Evolutionary conservation across 805 yeast species (phyloP).

Genomic region (Myxozyma mucilagina): DNA sequence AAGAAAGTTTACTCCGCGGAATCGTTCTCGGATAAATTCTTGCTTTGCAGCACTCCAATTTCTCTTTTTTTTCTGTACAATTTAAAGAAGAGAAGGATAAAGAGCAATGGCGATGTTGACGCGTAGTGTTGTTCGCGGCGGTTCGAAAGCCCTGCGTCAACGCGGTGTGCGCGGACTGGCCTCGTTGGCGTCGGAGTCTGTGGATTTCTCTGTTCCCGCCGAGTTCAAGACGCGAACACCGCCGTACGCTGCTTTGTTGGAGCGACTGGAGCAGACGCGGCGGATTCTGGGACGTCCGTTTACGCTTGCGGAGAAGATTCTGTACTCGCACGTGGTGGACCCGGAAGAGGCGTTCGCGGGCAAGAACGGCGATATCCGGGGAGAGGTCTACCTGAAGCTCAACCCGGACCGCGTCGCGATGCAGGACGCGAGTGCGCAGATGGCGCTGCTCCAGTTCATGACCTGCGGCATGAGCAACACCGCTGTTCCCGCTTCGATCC

Average conservation of each 20-base stretch:
- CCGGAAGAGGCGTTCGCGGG: constrained; percentile 61
- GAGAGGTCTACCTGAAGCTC: constrained; percentile 85
- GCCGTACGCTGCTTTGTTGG: constrained; percentile 50
- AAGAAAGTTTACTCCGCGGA: neutral
- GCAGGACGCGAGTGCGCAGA: constrained; percentile 99
- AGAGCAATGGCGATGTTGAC: neutral
- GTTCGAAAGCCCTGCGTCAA: neutral
- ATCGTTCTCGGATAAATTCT: neutral
- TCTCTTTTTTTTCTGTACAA: neutral
- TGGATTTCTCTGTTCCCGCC: constrained; percentile 49
- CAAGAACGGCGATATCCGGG: constrained; percentile 50
- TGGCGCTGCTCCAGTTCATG: constrained; percentile 96
- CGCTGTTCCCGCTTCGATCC: constrained; percentile 94
- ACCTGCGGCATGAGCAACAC: constrained; percentile 89
- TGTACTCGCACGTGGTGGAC: constrained; percentile 91
- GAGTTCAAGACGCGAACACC: constrained; percentile 75
- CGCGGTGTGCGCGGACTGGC: constrained; percentile 17
- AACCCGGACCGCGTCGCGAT: constrained; percentile 98
- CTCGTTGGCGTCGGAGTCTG: constrained; percentile 11
- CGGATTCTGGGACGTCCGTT: constrained; percentile 71
- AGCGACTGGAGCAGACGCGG: constrained; percentile 64
- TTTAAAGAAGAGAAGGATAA: neutral
- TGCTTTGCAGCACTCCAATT: neutral
- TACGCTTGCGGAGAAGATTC: constrained; percentile 92
- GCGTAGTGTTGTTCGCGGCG: neutral